A percentile compares a stretch with the other conserved stretches of the same genome.
Conservation (phyloP, 192 early-diverging fungal species). For the Backusella psychrophila region DNA sequence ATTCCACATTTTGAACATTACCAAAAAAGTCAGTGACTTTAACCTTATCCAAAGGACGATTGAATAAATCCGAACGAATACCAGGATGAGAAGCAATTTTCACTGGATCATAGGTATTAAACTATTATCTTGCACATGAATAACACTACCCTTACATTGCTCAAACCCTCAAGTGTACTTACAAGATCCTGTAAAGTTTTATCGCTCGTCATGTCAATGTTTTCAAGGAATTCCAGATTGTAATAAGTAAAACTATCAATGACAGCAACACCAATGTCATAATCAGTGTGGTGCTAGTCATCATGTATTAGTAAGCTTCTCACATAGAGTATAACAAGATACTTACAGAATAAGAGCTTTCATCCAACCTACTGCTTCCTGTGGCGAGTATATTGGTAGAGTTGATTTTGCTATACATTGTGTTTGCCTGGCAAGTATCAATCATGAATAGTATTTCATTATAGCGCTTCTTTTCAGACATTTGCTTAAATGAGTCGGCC, state of each 20-base stretch:
- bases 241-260: constrained; percentile 98
- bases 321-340: neutral
- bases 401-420: constrained; percentile 91
- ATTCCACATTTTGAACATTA: constrained; percentile 86
- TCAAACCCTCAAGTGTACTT: neutral
- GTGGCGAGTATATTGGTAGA: constrained; percentile 93
- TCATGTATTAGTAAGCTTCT: neutral
- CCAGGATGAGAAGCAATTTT: constrained; percentile 83
- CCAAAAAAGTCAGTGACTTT: constrained; percentile 96
- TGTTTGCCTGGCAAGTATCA: constrained; percentile 98
- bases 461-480: constrained; percentile 95
- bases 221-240: constrained; percentile 90
- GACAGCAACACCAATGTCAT: constrained; percentile 93
- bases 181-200: constrained; percentile 73
- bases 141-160: neutral
- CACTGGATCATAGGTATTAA: constrained; percentile 74
- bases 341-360: constrained; percentile 89
- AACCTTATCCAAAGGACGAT: constrained; percentile 71
- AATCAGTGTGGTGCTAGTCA: constrained; percentile 77
- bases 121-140: constrained; percentile 40
- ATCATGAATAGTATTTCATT: constrained; percentile 99
- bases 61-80: constrained; percentile 82
- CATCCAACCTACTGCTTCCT: constrained; percentile 79
- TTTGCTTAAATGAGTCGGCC: constrained; percentile 95
- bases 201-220: constrained; percentile 77